Evolutionary conservation across 2,329 filamentous ascomycete genomes (phyloP).

Genomic region (Gyromitra esculenta): DNA sequence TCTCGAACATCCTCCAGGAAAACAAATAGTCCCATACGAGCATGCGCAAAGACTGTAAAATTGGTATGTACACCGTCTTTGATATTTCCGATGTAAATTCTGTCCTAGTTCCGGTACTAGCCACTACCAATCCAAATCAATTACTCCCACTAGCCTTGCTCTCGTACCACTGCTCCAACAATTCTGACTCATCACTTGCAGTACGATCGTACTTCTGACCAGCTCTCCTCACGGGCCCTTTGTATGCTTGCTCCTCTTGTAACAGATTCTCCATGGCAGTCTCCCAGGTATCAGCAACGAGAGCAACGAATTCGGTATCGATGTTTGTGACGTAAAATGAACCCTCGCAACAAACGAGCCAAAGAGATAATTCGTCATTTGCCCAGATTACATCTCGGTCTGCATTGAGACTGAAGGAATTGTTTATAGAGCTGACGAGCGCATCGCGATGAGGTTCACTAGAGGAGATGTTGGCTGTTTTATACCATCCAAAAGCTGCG

Average conservation of each 20-base stretch:
- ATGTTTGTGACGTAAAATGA: conserved; percentile 37
- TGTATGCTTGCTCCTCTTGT: conserved; percentile 26
- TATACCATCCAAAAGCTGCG: conserved; percentile 41
- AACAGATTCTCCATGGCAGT: conserved; percentile 24
- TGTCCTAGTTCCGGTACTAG: neutral
- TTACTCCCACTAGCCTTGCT: conserved; percentile 4
- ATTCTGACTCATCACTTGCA: conserved; percentile 25
- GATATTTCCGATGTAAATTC: too few species aligned
- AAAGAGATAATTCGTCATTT: conserved; percentile 27
- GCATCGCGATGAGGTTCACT: conserved; percentile 31
- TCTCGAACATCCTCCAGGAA: too few species aligned
- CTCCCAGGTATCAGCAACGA: conserved; percentile 31
- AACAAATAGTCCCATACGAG: too few species aligned
- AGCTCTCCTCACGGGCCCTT: conserved; percentile 32
- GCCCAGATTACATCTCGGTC: conserved; percentile 28
- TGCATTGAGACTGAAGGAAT: conserved; percentile 25
- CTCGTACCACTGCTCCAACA: conserved; percentile 34
- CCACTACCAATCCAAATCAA: neutral
- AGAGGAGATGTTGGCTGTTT: conserved; percentile 28
- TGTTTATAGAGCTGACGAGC: conserved; percentile 22
- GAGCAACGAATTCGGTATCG: conserved; percentile 33
- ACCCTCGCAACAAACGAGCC: conserved; percentile 27
- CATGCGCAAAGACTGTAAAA: too few species aligned
- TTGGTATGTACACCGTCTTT: too few species aligned
- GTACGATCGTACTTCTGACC: conserved; percentile 25